Conservation (phyloP, 176 grass and related monocot species). For the Coix lacrymajobi region DNA sequence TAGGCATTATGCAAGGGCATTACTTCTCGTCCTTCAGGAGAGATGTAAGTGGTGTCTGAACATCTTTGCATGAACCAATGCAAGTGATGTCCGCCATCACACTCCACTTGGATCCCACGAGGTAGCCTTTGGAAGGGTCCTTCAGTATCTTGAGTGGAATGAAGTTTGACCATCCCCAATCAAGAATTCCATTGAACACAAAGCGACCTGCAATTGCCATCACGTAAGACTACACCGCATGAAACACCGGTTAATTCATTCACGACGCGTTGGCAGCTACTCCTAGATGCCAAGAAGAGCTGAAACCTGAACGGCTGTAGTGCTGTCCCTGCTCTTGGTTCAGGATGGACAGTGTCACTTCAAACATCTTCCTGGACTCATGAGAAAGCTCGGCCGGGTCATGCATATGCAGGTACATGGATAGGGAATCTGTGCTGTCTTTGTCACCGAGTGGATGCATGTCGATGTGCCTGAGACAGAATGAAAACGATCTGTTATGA, state of each 20-base stretch:
- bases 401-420: background rate
- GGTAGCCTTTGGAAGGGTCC: conserved; percentile 7
- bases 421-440: conserved; percentile 2
- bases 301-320: background rate
- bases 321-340: background rate
- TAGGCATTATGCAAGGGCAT: background rate
- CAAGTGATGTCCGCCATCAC: conserved; percentile 4
- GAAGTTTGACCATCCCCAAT: conserved; percentile 13
- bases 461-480: background rate
- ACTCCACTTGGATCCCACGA: background rate
- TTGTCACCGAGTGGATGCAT: conserved; percentile 17
- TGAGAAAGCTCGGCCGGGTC: background rate
- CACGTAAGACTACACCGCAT: background rate
- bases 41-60: background rate
- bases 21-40: background rate
- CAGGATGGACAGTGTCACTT: conserved; percentile 1
- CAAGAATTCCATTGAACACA: background rate
- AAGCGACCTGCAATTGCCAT: background rate
- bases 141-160: background rate
- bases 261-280: background rate
- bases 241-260: background rate
- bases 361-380: background rate
- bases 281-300: background rate
- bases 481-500: background rate
- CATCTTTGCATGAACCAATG: conserved; percentile 17